phyloP scores from a whole-genome alignment of 495 filamentous ascomycete genomes.

The Corynascus novoguineensis region DNA sequence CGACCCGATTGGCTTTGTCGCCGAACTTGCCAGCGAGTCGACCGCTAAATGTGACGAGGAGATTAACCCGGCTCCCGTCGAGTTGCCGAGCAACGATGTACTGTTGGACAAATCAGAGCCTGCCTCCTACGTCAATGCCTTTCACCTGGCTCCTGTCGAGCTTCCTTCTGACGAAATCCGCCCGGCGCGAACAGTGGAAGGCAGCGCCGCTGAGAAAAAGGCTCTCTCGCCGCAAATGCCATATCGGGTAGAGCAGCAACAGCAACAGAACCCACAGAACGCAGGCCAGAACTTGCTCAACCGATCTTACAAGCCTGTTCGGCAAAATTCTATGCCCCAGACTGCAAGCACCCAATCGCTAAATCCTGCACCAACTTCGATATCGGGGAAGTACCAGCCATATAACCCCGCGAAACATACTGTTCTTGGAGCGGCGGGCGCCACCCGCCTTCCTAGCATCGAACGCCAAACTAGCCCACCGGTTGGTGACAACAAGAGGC shows the following conservation, averaged over 20 bases:
- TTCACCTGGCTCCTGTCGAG: constrained; percentile 34
- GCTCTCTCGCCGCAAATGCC: neutral
- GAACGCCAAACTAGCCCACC: constrained; percentile 2
- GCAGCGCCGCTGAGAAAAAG: constrained; percentile 11
- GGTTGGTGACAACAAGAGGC: constrained; percentile 10
- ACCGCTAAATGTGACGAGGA: constrained; percentile 33
- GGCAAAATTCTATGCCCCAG: constrained; percentile 15
- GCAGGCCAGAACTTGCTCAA: constrained; percentile 18
- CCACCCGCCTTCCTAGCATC: constrained; percentile 14
- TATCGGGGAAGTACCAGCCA: constrained; percentile 26
- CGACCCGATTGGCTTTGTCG: constrained; percentile 39
- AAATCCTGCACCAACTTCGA: neutral
- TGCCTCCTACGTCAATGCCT: constrained; percentile 16
- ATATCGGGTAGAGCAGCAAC: neutral
- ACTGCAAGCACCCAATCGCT: neutral
- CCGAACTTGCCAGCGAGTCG: constrained; percentile 38
- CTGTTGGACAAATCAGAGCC: constrained; percentile 17
- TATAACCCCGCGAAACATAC: constrained; percentile 27
- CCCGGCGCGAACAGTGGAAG: neutral
- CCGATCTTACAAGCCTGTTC: constrained; percentile 7
- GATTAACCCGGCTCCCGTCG: constrained; percentile 39
- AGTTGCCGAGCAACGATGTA: constrained; percentile 31
- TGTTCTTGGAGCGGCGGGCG: constrained; percentile 5
- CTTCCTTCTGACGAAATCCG: constrained; percentile 20
- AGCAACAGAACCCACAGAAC: constrained; percentile 9